Base-by-base conservation (phyloP, 148 eudicot genomes). In the Rhododendron williamsianum region DNA sequence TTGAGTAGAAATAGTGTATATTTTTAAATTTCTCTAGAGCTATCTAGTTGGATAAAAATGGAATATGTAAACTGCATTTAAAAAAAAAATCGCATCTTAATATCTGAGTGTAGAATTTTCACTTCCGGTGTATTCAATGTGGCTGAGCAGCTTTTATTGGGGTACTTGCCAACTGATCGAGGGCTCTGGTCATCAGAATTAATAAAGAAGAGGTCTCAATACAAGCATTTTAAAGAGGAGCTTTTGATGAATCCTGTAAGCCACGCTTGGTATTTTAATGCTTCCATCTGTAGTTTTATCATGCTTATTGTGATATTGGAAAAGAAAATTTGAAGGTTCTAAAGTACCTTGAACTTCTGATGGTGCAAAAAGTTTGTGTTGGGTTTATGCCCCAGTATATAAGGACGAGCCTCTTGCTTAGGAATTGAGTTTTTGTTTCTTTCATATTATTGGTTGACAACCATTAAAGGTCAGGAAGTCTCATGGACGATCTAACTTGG, bases 201-300 rank as follows among this genome's bases (percentile, higher is more conserved):
- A 83, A 88, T 91, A 83, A 97, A 94, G 92, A 97, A 95, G 93
- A 90, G 99, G 85, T 90, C 94, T 85, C 99, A 95, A 58, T 97
- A 97, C 87, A 89, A 90, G 86, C 90, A 91, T 67, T 95, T 97
- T 81, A 97, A 97, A 85, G 99, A 95, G 13, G 99, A 97, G 48
- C 94, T 97, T 85, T 85, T 97, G 84, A 93, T 95, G 95, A 93
- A 93, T 84, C 99, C 99, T 88, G 99, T 97, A 90, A 89, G 97
- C 92, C 85, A 46, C 43, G 76, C 71, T 67, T 54, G 23, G 43
- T 84, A 2, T 2, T 63, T 71, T 80, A 16, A 58, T 80, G 23
- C 52, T 54, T 71, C 65, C 18, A 4, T 60, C 19, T 3, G 11
- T 25, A 36, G 38, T 60, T 35, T 19, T 56, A 16, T 81, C 49